Base-by-base conservation (phyloP, 73 alveolate genomes). In the Paramecium biaurelia region DNA sequence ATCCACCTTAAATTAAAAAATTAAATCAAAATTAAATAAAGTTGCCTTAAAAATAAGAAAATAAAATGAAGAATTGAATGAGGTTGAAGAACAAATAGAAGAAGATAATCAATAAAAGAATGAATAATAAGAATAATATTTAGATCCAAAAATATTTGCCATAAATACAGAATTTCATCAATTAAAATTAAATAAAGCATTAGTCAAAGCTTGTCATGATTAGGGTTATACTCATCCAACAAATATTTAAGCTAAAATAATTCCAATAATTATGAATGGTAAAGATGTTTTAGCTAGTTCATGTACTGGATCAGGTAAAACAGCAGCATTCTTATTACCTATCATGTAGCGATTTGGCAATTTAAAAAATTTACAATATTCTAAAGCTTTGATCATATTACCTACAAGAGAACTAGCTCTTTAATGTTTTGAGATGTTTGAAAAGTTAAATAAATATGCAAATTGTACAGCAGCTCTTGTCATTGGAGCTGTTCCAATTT, bases 221-320 rank as follows among this genome's bases (percentile, higher is more conserved):
- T 88, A 98, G 86, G 99, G 97, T 59, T 98, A 96, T 92, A 96
- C 93, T 34, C 95, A 97, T 53, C 99, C 99, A 0, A 99, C 99
- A 1, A 96, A 97, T 37, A 97, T 99, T 38, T 98, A 99, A 92
- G 96, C 97, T 59, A 94, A 98, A 94, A 97, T 97, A 21, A 98
- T 99, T 47, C 99, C 99, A 41, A 70, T 97, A 23, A 97, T 97
- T 7, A 89, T 98, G n/a, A 93, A 93, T 59, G 99, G 99, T 14
- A 96, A 96, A 28, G 99, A 99, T 95, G 94, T 99, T 74, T 95
- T 98, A 58, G 99, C 98, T 3, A 97, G 98, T 94, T 98, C 99
- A 26, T 98, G 95, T 47, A 99, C 99, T 20, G 99, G 99, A 37
- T 95, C 99, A 85, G 99, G 99, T n/a, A 99, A 99, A 92, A 99